phyloP scores from a whole-genome alignment of 768 basidiomycete species.

The Psilocybe sp. region DNA sequence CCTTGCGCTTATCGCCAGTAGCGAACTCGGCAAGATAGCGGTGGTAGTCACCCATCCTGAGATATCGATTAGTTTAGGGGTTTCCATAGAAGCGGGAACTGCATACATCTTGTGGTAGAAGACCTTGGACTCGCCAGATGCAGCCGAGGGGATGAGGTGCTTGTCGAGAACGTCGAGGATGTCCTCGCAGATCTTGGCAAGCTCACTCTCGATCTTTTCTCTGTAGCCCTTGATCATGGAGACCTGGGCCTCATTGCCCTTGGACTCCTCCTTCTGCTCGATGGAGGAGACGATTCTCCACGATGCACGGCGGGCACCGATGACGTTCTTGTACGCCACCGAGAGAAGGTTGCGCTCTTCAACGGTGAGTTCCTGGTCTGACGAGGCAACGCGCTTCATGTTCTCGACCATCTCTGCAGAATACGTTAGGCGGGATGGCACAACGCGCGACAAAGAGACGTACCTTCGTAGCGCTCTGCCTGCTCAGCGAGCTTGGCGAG shows the following conservation, averaged over 20 bases:
- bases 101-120: conserved; percentile 99
- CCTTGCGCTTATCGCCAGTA: conserved; percentile 95
- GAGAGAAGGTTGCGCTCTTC: conserved; percentile 98
- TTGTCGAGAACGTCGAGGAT: conserved; percentile 97
- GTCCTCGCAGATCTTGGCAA: conserved; percentile 98
- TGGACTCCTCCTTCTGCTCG: conserved; percentile 98
- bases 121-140: conserved; percentile 95
- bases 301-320: conserved; percentile 95
- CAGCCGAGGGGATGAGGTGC: conserved; percentile 96
- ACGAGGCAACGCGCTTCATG: conserved; percentile 98
- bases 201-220: conserved; percentile 96
- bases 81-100: not conserved
- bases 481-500: conserved; percentile 99
- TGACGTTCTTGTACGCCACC: conserved; percentile 99
- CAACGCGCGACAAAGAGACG: conserved; percentile 16
- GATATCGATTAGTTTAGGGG: conserved; percentile 14
- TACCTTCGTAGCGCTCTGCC: conserved; percentile 98
- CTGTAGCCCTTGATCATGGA: conserved; percentile 97
- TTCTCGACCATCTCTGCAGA: conserved; percentile 92
- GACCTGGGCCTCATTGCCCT: conserved; percentile 95
- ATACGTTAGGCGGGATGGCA: conserved; percentile 10
- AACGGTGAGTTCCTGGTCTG: conserved; percentile 96
- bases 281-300: conserved; percentile 99
- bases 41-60: conserved; percentile 99
- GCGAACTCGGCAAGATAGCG: conserved; percentile 99